Evolutionary conservation across 2,329 filamentous ascomycete genomes (phyloP).

Genomic region (Ophiostoma ips): DNA sequence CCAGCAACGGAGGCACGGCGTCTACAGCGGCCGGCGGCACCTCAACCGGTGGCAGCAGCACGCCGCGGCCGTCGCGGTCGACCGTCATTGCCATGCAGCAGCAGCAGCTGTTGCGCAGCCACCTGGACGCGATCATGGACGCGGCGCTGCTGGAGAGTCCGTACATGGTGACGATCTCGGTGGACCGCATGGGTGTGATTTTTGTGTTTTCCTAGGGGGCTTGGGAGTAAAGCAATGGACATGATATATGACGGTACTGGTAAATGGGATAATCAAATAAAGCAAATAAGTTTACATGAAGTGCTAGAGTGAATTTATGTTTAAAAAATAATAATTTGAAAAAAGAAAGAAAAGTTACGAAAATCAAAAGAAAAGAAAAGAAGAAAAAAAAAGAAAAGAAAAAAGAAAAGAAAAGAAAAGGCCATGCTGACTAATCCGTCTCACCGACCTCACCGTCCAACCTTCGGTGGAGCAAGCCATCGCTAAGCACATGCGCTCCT

Average conservation of each 20-base stretch:
- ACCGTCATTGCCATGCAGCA: slow-evolving; percentile 83
- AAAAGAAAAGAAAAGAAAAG: not conserved
- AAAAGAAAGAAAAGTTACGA: not conserved
- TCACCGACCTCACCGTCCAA: no score
- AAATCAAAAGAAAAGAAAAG: not conserved
- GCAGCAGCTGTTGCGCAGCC: slow-evolving; percentile 69
- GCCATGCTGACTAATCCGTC: no score
- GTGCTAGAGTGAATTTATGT: not conserved
- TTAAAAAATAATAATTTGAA: not conserved
- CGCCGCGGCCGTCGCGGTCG: slow-evolving; percentile 46
- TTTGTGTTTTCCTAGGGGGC: slow-evolving; percentile 64
- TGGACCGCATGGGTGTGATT: slow-evolving; percentile 76
- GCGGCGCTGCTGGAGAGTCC: slow-evolving; percentile 78
- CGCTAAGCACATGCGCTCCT: not conserved
- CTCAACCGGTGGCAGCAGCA: slow-evolving; percentile 13
- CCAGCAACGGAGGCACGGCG: slow-evolving; percentile 20
- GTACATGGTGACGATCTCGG: slow-evolving; percentile 85
- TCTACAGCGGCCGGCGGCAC: slow-evolving; percentile 16
- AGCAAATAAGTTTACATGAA: no score
- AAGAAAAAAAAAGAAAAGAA: not conserved
- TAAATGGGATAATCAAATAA: no score
- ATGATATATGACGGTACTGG: not conserved
- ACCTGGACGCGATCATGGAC: slow-evolving; percentile 79
- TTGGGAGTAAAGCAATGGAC: no score
- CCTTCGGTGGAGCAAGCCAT: no score